Base-by-base conservation (phyloP, 345 rosid genomes). In the Linum usitatissimum region DNA sequence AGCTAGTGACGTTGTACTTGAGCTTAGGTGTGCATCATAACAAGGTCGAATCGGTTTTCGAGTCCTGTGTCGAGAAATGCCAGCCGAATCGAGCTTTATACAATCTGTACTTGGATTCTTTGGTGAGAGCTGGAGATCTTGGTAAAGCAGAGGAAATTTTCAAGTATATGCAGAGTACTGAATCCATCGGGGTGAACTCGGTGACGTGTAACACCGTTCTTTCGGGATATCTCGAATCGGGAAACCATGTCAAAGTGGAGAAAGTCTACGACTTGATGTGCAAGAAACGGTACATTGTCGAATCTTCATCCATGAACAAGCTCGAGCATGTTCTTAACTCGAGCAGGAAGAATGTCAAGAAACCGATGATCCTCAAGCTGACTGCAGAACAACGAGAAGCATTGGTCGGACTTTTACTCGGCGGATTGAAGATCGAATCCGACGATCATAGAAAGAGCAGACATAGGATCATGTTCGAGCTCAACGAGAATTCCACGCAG, bases 371-470 rank as follows among this genome's bases (percentile, higher is more conserved):
- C 65, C 73, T 79, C 65, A 87, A 87, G 72, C 79, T 92, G 67
- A 87, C 86, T 73, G 78, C 78, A 80, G 94, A 86, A 20, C 96
- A 92, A 38, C 78, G 97, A 55, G 96, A 92, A 75, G 77, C 80
- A 59, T 70, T 92, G 62, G 81, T 92, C 18, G 98, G 98, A 57
- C 81, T 92, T 77, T 73, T 92, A 36, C 70, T 89, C 76, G 96
- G 95, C 63, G 95, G 98, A 57, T 69, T 92, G 78, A 73, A 42
- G 65, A 78, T 89, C 4, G 88, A 77, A 60, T 79, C 84, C 9
- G 91, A 81, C 70, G 91, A 76, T 68, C 65, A 56, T 54, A 70
- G 80, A 75, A 85, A 75, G 78, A 83, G 58, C 28, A 23, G 28
- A 14, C 84, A 84, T 76, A 76, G 70, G 75, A 70, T 89, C 61